Evolutionary conservation across 805 yeast species (phyloP).

Genomic region (Ogataea wickerhamii): DNA sequence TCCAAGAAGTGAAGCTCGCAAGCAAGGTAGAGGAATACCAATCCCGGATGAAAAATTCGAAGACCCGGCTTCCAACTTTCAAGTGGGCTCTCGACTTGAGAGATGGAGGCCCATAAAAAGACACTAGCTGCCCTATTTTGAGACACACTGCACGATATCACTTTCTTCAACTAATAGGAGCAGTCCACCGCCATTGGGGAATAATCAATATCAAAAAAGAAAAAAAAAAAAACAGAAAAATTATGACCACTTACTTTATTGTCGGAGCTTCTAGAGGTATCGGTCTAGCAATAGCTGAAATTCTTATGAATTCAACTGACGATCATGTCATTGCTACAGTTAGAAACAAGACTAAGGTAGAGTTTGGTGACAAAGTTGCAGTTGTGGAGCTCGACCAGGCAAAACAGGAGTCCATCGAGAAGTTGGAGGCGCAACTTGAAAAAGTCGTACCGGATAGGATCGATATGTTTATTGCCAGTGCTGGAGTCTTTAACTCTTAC

Average conservation of each 20-base stretch:
- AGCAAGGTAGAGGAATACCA: no score
- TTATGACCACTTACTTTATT: constrained; percentile 1
- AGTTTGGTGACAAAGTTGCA: constrained; percentile 15
- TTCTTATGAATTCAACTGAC: background rate
- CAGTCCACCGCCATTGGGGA: no score
- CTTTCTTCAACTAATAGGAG: no score
- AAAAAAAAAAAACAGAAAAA: no score
- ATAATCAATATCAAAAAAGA: no score
- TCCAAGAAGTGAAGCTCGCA: no score
- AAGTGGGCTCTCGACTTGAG: no score
- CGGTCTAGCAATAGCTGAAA: background rate
- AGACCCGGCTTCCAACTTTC: no score
- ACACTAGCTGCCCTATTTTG: no score
- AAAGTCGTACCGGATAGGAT: constrained; percentile 20
- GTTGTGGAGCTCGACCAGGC: constrained; percentile 24
- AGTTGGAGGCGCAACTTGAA: constrained; percentile 14
- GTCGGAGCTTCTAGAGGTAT: constrained; percentile 4
- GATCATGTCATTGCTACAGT: constrained; percentile 1
- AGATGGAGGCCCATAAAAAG: no score
- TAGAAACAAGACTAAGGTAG: constrained; percentile 10
- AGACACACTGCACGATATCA: no score
- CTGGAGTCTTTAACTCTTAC: constrained; percentile 20
- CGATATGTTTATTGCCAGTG: constrained; percentile 36
- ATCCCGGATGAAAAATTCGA: no score
- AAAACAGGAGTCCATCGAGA: constrained; percentile 17